Percentiles rank a stretch among this genome's conserved stretches.
These are phyloP conservation scores for Pseudogymnoascus sp. DNA, from an alignment of 2,329 filamentous ascomycete genomes.

Conservation along the genomic window DNA sequence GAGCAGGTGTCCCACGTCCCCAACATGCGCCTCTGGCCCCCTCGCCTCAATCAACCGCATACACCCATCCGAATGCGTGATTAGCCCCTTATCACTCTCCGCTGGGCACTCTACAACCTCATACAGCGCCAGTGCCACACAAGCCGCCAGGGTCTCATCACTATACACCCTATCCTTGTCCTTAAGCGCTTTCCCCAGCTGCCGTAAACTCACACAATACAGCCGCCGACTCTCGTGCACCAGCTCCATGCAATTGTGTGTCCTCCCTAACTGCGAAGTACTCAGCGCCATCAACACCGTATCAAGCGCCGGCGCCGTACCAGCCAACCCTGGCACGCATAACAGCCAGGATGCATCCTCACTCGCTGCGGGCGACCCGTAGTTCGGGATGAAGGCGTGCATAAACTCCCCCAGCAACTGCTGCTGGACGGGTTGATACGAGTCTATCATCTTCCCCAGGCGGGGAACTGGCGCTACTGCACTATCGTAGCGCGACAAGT, in stretches of 20 bases:
- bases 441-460: slow-evolving; percentile 1
- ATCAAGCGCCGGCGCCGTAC: slow-evolving; percentile 25
- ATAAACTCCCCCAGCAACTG: slow-evolving; percentile 26
- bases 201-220: slow-evolving; percentile 29
- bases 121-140: slow-evolving; percentile 31
- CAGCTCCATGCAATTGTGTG: slow-evolving; percentile 22
- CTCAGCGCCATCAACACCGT: slow-evolving; percentile 25
- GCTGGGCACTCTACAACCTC: slow-evolving; percentile 31
- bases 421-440: slow-evolving; percentile 17
- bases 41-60: slow-evolving; percentile 28
- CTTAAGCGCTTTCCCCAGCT: slow-evolving; percentile 31
- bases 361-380: not conserved
- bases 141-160: slow-evolving; percentile 31
- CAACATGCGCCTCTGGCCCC: slow-evolving; percentile 27
- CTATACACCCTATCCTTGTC: slow-evolving; percentile 26
- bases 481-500: not conserved
- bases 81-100: slow-evolving; percentile 24
- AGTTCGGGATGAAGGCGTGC: slow-evolving; percentile 18
- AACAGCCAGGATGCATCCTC: slow-evolving; percentile 24
- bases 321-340: slow-evolving; percentile 22
- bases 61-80: slow-evolving; percentile 28
- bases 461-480: not conserved
- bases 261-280: slow-evolving; percentile 24
- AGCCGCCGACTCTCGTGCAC: slow-evolving; percentile 27
- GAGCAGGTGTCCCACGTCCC: slow-evolving; percentile 28